phyloP scores from a whole-genome alignment of 768 basidiomycete species.

The Trametes sanguinea region DNA sequence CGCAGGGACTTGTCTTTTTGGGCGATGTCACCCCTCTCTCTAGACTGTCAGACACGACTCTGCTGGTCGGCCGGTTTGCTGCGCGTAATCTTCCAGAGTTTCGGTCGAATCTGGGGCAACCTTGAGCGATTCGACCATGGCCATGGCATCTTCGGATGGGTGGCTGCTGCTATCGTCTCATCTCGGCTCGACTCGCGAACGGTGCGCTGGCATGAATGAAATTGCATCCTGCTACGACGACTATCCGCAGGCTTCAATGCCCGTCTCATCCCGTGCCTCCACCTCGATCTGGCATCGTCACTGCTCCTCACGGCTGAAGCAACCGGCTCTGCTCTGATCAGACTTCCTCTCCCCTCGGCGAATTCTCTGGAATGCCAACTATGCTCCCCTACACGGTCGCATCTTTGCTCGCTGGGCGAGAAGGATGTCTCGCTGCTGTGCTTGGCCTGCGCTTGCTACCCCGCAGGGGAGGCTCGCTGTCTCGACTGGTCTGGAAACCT shows the following conservation, averaged over 20 bases:
- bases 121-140: neutral
- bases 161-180: constrained; percentile 3
- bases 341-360: neutral
- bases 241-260: neutral
- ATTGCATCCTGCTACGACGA: neutral
- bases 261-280: neutral
- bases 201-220: neutral
- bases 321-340: neutral
- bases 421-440: constrained; percentile 5
- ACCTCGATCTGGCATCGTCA: neutral
- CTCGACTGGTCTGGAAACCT: constrained; percentile 20
- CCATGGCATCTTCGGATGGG: neutral
- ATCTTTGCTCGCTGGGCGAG: constrained; percentile 3
- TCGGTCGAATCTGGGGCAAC: neutral
- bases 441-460: constrained; percentile 1
- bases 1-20: constrained; percentile 11
- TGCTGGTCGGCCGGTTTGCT: neutral
- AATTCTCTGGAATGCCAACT: constrained; percentile 1
- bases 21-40: neutral
- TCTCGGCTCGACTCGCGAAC: constrained; percentile 1
- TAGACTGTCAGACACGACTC: neutral
- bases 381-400: neutral
- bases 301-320: neutral
- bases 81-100: neutral
- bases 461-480: constrained; percentile 2